Evolutionary conservation across 2,329 filamentous ascomycete genomes (phyloP).

Genomic region (Xylariales sp.): DNA sequence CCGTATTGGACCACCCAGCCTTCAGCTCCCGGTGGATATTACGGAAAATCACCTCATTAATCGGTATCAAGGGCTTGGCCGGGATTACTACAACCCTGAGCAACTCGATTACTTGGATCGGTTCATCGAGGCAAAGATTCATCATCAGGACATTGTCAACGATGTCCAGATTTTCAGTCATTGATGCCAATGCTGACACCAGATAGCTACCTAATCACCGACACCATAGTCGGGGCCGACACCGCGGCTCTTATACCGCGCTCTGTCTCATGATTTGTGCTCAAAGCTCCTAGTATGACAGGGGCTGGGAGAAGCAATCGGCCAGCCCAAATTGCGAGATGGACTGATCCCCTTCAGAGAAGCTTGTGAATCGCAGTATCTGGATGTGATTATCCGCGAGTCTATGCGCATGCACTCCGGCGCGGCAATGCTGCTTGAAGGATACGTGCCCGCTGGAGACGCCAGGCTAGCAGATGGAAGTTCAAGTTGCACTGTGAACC

Average conservation of each 20-base stretch:
- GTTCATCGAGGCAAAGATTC: slow-evolving; percentile 28
- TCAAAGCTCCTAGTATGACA: slow-evolving; percentile 25
- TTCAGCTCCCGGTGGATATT: slow-evolving; percentile 16
- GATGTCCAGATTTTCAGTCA: slow-evolving; percentile 29
- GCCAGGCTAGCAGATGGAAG: too few relatives aligned
- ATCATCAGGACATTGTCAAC: slow-evolving; percentile 24
- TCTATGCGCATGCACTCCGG: slow-evolving; percentile 44
- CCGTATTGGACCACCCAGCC: slow-evolving; percentile 24
- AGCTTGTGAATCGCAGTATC: slow-evolving; percentile 24
- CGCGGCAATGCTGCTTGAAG: slow-evolving; percentile 43
- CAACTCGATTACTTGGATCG: slow-evolving; percentile 27
- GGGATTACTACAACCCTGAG: slow-evolving; percentile 12
- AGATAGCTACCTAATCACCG: slow-evolving; percentile 17
- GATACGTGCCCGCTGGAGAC: slow-evolving; percentile 45
- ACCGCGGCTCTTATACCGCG: slow-evolving; percentile 31
- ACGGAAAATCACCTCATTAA: slow-evolving; percentile 14
- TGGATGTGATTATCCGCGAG: slow-evolving; percentile 49
- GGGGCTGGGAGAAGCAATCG: slow-evolving; percentile 32
- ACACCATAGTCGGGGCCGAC: slow-evolving; percentile 30
- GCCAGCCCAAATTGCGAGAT: background rate
- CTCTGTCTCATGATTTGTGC: slow-evolving; percentile 31
- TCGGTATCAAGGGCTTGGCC: slow-evolving; percentile 12
- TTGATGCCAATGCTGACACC: background rate
- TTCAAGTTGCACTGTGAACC: too few relatives aligned
- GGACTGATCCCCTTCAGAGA: slow-evolving; percentile 1